These are phyloP conservation scores for Yamadazyma kanchanaburiensis DNA, from an alignment of 1,139 yeast species.

Conservation along the genomic window DNA sequence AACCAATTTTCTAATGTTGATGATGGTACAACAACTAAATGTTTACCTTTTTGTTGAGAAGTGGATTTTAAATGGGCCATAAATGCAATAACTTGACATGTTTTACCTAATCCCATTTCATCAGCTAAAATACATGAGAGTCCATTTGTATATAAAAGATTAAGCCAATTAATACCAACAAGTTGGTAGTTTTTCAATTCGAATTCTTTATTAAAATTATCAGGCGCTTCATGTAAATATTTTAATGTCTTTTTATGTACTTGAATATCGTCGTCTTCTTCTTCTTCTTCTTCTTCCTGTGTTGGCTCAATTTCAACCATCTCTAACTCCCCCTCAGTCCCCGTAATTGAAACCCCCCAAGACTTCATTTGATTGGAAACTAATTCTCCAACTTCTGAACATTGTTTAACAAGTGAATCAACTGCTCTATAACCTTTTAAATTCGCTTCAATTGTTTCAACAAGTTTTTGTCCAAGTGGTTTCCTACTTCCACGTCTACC, in stretches of 20 bases:
- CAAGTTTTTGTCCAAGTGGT: slow-evolving; percentile 69
- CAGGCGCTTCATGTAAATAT: slow-evolving; percentile 73
- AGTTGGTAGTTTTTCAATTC: slow-evolving; percentile 86
- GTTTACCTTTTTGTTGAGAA: slow-evolving; percentile 90
- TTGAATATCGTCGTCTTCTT: slow-evolving; percentile 32
- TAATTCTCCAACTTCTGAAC: slow-evolving; percentile 71
- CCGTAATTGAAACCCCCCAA: slow-evolving; percentile 83
- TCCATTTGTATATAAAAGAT: slow-evolving; percentile 68
- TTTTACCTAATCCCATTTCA: slow-evolving; percentile 97
- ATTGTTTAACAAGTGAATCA: slow-evolving; percentile 79
- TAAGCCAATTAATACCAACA: slow-evolving; percentile 93
- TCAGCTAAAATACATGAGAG: slow-evolving; percentile 94
- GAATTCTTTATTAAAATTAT: slow-evolving; percentile 56
- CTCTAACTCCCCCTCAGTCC: slow-evolving; percentile 57
- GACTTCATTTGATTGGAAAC: slow-evolving; percentile 70
- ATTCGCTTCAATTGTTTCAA: slow-evolving; percentile 67
- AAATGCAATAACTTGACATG: slow-evolving; percentile 94
- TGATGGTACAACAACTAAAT: slow-evolving; percentile 89
- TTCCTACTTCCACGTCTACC: slow-evolving; percentile 45
- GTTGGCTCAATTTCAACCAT: slow-evolving; percentile 39
- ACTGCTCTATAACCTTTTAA: slow-evolving; percentile 91
- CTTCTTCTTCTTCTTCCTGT: slow-evolving; percentile 33
- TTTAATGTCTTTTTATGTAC: slow-evolving; percentile 24
- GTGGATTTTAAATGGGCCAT: slow-evolving; percentile 83
- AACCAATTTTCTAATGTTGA: slow-evolving; percentile 97